A percentile compares a stretch with the other conserved stretches of the same genome.
Conservation (phyloP, 225 moss, liverwort and hornwort species). For the Polytrichum formosum region DNA sequence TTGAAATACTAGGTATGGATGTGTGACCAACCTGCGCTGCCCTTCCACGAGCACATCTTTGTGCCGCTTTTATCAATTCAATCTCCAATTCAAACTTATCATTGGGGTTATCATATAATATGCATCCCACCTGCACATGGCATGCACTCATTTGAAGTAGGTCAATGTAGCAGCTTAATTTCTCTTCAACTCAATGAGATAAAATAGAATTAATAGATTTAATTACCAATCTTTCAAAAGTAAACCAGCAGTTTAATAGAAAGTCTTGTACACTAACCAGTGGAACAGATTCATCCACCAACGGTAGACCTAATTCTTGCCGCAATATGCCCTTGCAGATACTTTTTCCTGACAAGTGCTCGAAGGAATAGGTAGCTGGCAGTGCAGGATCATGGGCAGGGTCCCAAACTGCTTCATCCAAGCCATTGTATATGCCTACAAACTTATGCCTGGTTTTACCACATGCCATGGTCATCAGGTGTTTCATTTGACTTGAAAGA, state of each 20-base stretch:
- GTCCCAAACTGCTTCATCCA: constrained; percentile 63
- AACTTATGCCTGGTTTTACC: constrained; percentile 51
- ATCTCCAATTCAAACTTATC: constrained; percentile 37
- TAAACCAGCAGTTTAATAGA: too few species aligned
- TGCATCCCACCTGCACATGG: constrained; percentile 61
- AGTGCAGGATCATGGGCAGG: constrained; percentile 43
- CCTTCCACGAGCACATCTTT: constrained; percentile 42
- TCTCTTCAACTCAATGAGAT: too few species aligned
- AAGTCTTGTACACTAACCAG: constrained; percentile 29
- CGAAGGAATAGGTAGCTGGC: constrained; percentile 38
- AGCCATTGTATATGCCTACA: constrained; percentile 60
- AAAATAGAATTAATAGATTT: too few species aligned
- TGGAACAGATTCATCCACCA: constrained; percentile 34
- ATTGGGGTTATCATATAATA: constrained; percentile 40
- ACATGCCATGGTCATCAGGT: constrained; percentile 12
- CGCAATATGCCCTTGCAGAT: constrained; percentile 44
- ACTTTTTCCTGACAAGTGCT: constrained; percentile 49
- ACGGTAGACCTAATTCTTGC: constrained; percentile 39
- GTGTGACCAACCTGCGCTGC: constrained; percentile 47
- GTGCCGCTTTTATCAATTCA: constrained; percentile 48
- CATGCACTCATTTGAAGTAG: constrained; percentile 2
- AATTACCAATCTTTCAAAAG: too few species aligned
- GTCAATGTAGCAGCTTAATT: constrained; percentile 2
- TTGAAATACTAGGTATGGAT: not conserved
- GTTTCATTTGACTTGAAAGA: too few species aligned